Evolutionary conservation across 2,329 filamentous ascomycete genomes (phyloP).

Genomic region (Fusarium napiforme): DNA sequence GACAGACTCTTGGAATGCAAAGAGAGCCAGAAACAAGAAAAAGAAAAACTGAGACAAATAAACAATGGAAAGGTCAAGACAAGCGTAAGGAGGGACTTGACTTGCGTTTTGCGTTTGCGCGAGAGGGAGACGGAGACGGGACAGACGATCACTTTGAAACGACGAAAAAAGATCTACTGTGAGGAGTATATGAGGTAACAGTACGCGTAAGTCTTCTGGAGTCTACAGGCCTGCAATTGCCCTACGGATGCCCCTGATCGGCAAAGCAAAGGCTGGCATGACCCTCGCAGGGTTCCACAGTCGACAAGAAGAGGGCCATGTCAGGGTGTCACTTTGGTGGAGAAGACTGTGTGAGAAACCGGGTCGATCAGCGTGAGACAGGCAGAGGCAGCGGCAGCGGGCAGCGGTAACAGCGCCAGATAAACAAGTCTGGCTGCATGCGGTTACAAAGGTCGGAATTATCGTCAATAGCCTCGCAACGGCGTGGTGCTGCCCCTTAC

Average conservation of each 20-base stretch:
- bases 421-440: background rate
- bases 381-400: background rate
- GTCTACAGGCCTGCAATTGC: constrained; percentile 16
- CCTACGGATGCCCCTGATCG: constrained; percentile 21
- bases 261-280: constrained; percentile 7
- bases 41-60: constrained; percentile 2
- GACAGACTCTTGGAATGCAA: background rate
- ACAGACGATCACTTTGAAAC: constrained; percentile 15
- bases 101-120: background rate
- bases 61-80: constrained; percentile 10
- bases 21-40: background rate
- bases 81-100: constrained; percentile 33
- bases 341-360: background rate
- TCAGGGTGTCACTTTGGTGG: constrained; percentile 7
- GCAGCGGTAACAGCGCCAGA: constrained; percentile 9
- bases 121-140: constrained; percentile 2
- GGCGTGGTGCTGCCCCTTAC: background rate
- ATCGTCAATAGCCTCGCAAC: background rate
- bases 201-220: constrained; percentile 23
- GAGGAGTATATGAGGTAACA: constrained; percentile 25
- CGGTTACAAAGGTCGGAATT: background rate
- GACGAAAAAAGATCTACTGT: background rate
- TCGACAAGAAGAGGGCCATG: background rate
- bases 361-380: constrained; percentile 16
- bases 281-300: constrained; percentile 19